These are phyloP conservation scores for Podaxis sp. DNA, from an alignment of 768 basidiomycete species.

Conservation along the genomic window DNA sequence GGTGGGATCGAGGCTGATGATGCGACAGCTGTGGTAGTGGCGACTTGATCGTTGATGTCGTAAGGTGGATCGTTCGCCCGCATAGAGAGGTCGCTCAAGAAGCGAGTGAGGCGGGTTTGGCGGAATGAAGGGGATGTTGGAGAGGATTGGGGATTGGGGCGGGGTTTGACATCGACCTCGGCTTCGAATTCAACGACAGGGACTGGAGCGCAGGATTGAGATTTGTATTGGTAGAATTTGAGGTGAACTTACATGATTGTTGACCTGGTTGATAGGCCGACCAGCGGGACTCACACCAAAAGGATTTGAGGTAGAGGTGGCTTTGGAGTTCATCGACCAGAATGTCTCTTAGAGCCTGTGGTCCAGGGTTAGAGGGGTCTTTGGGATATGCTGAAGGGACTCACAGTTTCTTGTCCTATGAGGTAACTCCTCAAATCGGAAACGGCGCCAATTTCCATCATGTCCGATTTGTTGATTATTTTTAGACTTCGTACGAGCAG, in stretches of 20 bases:
- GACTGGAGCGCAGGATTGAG: constrained; percentile 40
- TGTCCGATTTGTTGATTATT: constrained; percentile 86
- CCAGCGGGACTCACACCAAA: constrained; percentile 96
- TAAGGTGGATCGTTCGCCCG: constrained; percentile 80
- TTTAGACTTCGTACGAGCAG: constrained; percentile 87
- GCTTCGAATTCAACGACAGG: constrained; percentile 65
- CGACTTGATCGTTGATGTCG: constrained; percentile 51
- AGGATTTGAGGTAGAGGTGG: constrained; percentile 96
- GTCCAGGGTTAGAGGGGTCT: constrained; percentile 5
- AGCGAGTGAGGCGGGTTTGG: constrained; percentile 57
- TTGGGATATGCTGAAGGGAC: constrained; percentile 17
- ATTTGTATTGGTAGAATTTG: neutral
- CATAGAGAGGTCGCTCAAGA: constrained; percentile 60
- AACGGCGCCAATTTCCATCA: constrained; percentile 94
- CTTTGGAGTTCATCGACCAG: constrained; percentile 93
- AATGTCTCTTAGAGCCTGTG: constrained; percentile 86
- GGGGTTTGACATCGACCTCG: constrained; percentile 34
- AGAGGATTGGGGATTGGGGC: constrained; percentile 32
- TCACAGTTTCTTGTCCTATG: constrained; percentile 79
- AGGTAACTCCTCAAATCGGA: constrained; percentile 87
- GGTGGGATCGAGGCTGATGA: constrained; percentile 21
- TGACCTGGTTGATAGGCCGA: constrained; percentile 80
- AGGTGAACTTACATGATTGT: constrained; percentile 56
- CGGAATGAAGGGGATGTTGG: constrained; percentile 39
- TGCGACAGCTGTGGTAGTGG: constrained; percentile 14